Evolutionary conservation across 345 rosid species (phyloP).

Genomic region (Lepidium africanum): DNA sequence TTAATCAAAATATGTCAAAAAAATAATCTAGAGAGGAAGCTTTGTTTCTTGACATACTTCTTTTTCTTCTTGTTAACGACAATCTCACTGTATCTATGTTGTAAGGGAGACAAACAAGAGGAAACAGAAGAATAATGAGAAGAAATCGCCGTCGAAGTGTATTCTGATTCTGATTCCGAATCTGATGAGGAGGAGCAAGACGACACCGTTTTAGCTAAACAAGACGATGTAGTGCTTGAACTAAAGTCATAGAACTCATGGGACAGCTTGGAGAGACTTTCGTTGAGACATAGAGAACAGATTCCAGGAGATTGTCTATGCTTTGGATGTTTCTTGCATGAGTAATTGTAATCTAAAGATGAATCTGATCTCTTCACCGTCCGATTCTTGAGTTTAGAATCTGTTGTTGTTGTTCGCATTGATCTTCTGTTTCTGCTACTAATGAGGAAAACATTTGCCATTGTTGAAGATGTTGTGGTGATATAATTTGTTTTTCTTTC

Average conservation of each 20-base stretch:
- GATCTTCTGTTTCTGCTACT: slow-evolving; percentile 29
- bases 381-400: slow-evolving; percentile 14
- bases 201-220: slow-evolving; percentile 16
- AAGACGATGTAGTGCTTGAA: slow-evolving; percentile 10
- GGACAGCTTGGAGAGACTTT: slow-evolving; percentile 23
- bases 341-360: slow-evolving; percentile 2
- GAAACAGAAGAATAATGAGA: slow-evolving; percentile 27
- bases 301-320: slow-evolving; percentile 31
- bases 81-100: slow-evolving; percentile 26
- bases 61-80: slow-evolving; percentile 24
- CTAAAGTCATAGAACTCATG: slow-evolving; percentile 10
- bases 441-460: slow-evolving; percentile 22
- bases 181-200: slow-evolving; percentile 16
- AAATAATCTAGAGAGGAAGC: slow-evolving; percentile 26
- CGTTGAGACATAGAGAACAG: slow-evolving; percentile 25
- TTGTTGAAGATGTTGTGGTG: slow-evolving; percentile 4
- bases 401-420: slow-evolving; percentile 5
- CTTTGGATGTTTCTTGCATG: slow-evolving; percentile 29
- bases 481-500: neutral
- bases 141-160: slow-evolving; percentile 10
- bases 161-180: slow-evolving; percentile 25
- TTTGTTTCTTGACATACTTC: slow-evolving; percentile 23
- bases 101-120: slow-evolving; percentile 28
- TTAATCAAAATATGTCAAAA: slow-evolving; percentile 1
- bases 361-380: slow-evolving; percentile 15